Evolutionary conservation across 2,329 filamentous ascomycete species (phyloP).

Genomic region (Penicillium crustosum): DNA sequence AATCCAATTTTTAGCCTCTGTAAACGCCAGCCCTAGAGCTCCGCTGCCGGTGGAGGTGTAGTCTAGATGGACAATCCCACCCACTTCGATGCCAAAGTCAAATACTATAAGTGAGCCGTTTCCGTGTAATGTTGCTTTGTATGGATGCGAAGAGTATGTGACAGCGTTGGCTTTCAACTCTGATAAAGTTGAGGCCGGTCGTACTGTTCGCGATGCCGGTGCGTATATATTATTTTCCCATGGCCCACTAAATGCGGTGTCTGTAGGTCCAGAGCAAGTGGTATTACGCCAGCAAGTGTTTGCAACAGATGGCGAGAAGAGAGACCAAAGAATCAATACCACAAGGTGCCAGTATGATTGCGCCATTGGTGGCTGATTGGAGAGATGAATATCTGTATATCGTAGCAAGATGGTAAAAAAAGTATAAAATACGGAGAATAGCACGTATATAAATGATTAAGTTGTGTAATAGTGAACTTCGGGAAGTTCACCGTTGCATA

Average conservation of each 20-base stretch:
- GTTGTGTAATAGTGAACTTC: background rate
- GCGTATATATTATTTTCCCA: constrained; percentile 62
- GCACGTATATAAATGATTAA: background rate
- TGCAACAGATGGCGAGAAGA: constrained; percentile 18
- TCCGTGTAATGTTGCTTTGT: constrained; percentile 34
- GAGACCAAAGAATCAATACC: constrained; percentile 15
- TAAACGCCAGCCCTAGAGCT: constrained; percentile 49
- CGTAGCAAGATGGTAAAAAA: background rate
- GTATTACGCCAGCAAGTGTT: constrained; percentile 56
- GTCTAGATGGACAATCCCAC: constrained; percentile 55
- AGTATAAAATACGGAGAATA: background rate
- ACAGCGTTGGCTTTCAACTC: constrained; percentile 29
- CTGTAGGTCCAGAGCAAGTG: constrained; percentile 51
- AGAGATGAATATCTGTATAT: background rate
- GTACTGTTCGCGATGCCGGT: constrained; percentile 52
- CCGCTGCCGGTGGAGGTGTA: constrained; percentile 47
- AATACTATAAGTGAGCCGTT: constrained; percentile 58
- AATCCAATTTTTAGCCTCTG: constrained; percentile 51
- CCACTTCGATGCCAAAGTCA: constrained; percentile 61
- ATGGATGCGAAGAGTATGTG: constrained; percentile 32
- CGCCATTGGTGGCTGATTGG: constrained; percentile 13
- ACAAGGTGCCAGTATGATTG: constrained; percentile 9
- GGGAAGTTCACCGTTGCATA: background rate
- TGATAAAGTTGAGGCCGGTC: constrained; percentile 48
- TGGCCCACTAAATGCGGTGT: constrained; percentile 54